phyloP scores from a whole-genome alignment of 2,329 filamentous ascomycete species.

The Tolypocladium amazonense region DNA sequence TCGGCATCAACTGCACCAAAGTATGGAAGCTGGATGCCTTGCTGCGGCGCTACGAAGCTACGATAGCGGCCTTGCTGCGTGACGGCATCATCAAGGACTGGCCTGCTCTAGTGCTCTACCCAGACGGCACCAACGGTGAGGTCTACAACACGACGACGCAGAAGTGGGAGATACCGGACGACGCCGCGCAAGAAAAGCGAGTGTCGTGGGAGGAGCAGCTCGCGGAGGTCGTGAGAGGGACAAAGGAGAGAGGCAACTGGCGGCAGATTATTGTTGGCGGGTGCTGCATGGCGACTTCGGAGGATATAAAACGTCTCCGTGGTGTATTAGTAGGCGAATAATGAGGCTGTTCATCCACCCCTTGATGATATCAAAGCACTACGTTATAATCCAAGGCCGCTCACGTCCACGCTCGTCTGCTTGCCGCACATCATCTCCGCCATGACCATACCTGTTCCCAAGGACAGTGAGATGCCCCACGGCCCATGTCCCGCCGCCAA shows the following conservation, averaged over 20 bases:
- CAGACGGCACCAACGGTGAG: slow-evolving; percentile 58
- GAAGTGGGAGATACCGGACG: slow-evolving; percentile 41
- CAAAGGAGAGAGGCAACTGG: slow-evolving; percentile 29
- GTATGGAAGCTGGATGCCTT: slow-evolving; percentile 48
- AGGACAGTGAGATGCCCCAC: slow-evolving; percentile 56
- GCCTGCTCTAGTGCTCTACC: slow-evolving; percentile 53
- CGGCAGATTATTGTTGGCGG: slow-evolving; percentile 37
- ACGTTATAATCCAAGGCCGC: background rate
- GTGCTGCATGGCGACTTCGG: slow-evolving; percentile 37
- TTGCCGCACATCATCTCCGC: slow-evolving; percentile 57
- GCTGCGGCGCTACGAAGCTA: slow-evolving; percentile 42
- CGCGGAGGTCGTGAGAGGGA: slow-evolving; percentile 25
- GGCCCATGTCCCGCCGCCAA: slow-evolving; percentile 64
- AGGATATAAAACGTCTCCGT: slow-evolving; percentile 22
- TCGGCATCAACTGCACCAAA: slow-evolving; percentile 62
- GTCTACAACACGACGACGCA: slow-evolving; percentile 55
- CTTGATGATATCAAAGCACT: background rate
- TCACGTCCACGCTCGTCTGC: slow-evolving; percentile 47
- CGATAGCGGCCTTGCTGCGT: slow-evolving; percentile 25
- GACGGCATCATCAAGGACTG: slow-evolving; percentile 22
- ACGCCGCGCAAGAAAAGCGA: slow-evolving; percentile 7
- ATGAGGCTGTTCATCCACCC: background rate
- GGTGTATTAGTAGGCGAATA: background rate
- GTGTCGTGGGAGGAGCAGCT: slow-evolving; percentile 36
- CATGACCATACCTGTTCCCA: slow-evolving; percentile 62